phyloP scores from a whole-genome alignment of 768 basidiomycete genomes.

The Kwoniella heveanensis region DNA sequence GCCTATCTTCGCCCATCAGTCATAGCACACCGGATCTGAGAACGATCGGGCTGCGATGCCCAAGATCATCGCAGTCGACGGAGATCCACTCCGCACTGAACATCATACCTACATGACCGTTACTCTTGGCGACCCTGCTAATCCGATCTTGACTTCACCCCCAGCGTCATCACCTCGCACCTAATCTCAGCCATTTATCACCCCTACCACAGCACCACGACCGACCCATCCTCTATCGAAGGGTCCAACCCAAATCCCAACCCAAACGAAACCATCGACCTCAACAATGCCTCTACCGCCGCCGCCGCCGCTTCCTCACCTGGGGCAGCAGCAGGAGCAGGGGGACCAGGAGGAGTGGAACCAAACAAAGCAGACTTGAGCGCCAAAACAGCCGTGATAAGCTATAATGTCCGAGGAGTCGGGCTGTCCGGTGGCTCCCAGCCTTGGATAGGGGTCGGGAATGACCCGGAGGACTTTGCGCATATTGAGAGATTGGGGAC shows the following conservation, averaged over 20 bases:
- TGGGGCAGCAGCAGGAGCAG: too few species aligned
- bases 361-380: constrained; percentile 2
- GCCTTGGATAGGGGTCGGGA: constrained; percentile 24
- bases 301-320: too few species aligned
- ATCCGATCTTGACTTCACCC: background rate
- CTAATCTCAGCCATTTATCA: constrained; percentile 29
- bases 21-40: too few species aligned
- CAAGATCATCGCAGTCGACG: too few species aligned
- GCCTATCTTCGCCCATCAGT: too few species aligned
- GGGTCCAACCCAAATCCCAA: constrained; percentile 7
- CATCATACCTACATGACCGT: too few species aligned
- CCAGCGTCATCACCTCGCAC: constrained; percentile 35
- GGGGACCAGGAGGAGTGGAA: background rate
- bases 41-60: too few species aligned
- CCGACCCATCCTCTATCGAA: constrained; percentile 22
- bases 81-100: too few species aligned
- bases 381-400: constrained; percentile 30
- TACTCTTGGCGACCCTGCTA: too few species aligned
- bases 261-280: constrained; percentile 1
- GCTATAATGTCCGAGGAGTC: constrained; percentile 43
- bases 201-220: constrained; percentile 12
- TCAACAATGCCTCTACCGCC: background rate
- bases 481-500: constrained; percentile 30
- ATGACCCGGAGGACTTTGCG: constrained; percentile 35
- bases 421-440: constrained; percentile 28